Evolutionary conservation across 2,329 filamentous ascomycete genomes (phyloP).

Genomic region (Claviceps lovelessii): DNA sequence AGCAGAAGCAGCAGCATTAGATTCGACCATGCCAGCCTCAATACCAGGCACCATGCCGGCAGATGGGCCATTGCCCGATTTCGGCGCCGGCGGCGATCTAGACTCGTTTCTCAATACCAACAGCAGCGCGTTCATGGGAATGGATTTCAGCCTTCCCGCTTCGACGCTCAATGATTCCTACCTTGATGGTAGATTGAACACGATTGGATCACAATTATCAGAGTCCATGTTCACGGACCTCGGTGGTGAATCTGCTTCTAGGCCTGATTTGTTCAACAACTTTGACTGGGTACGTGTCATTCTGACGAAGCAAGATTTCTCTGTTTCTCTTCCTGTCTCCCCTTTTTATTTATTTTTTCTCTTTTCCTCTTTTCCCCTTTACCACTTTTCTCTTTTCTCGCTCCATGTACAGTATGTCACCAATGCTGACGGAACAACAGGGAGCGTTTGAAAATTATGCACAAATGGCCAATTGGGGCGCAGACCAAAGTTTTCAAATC

Average conservation of each 20-base stretch:
- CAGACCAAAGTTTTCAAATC: conserved; percentile 38
- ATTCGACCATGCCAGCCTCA: conserved; percentile 12
- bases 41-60: conserved; percentile 11
- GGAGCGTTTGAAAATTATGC: conserved; percentile 43
- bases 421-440: conserved; percentile 16
- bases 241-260: conserved; percentile 14
- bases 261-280: conserved; percentile 32
- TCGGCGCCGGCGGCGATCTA: conserved; percentile 10
- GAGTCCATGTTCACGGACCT: conserved; percentile 39
- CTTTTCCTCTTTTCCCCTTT: no score
- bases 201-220: conserved; percentile 24
- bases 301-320: no score
- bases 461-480: conserved; percentile 37
- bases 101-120: conserved; percentile 23
- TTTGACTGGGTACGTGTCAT: conserved; percentile 42
- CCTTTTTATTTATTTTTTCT: no score
- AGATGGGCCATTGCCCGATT: conserved; percentile 13
- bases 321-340: no score
- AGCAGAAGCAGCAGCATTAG: conserved; percentile 19
- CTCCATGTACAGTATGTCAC: not conserved
- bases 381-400: not conserved
- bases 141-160: conserved; percentile 28
- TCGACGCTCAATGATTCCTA: conserved; percentile 18
- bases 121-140: conserved; percentile 25
- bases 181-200: conserved; percentile 15